Evolutionary conservation across 495 filamentous ascomycete species (phyloP).

Genomic region (Cercophora scortea): DNA sequence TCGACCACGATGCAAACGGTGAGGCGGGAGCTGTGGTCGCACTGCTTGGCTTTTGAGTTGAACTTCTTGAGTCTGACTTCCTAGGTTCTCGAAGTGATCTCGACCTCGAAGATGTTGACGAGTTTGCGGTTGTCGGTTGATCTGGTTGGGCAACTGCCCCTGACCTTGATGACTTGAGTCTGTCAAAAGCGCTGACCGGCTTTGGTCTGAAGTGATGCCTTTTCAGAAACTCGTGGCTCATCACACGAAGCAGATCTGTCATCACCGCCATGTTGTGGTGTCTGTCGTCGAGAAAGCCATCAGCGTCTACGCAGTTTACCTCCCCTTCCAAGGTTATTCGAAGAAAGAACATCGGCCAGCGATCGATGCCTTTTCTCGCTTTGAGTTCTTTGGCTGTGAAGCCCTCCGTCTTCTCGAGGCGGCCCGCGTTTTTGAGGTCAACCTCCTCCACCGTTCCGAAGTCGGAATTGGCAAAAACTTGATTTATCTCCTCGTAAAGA

Average conservation of each 20-base stretch:
- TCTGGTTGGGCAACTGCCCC: not conserved
- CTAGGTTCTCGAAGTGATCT: not conserved
- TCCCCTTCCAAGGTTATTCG: constrained; percentile 46
- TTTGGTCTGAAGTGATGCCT: constrained; percentile 57
- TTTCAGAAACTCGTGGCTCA: constrained; percentile 60
- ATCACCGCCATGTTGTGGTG: constrained; percentile 34
- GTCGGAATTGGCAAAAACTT: constrained; percentile 64
- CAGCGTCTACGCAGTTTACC: constrained; percentile 4
- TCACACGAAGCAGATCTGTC: constrained; percentile 52
- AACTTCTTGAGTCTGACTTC: not conserved
- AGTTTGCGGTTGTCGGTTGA: not conserved
- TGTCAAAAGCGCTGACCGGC: constrained; percentile 13
- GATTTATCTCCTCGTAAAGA: constrained; percentile 73
- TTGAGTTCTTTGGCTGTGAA: constrained; percentile 51
- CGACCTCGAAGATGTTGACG: not conserved
- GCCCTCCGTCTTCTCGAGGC: constrained; percentile 27
- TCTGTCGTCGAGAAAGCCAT: constrained; percentile 31
- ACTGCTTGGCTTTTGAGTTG: not conserved
- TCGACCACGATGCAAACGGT: constrained; percentile 57
- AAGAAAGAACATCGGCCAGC: constrained; percentile 89
- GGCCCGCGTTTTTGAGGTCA: constrained; percentile 13
- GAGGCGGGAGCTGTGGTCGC: constrained; percentile 14
- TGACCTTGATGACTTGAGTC: constrained; percentile 1
- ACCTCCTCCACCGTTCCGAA: constrained; percentile 60
- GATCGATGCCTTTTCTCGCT: constrained; percentile 60